These are phyloP conservation scores for Vitis rupestris DNA, from an alignment of 164 flowering plant genomes.

Conservation along the genomic window DNA sequence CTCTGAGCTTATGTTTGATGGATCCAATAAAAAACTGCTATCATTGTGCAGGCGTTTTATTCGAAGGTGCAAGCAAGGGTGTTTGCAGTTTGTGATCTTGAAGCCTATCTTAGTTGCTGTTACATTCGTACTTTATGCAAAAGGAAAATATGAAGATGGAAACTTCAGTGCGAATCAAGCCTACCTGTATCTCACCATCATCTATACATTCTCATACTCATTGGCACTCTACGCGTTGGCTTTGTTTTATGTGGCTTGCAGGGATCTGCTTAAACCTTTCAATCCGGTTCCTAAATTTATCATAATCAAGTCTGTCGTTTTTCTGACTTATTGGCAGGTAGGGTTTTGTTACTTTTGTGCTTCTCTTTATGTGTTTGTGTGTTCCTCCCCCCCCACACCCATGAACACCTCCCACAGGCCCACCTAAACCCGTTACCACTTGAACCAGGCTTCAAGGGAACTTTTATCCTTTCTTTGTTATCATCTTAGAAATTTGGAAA, in stretches of 20 bases:
- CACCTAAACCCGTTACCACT: too few relatives aligned
- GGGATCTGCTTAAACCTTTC: conserved; percentile 91
- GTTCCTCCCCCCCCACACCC: too few relatives aligned
- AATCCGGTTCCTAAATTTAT: conserved; percentile 97
- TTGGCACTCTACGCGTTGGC: conserved; percentile 91
- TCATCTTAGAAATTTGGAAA: neutral
- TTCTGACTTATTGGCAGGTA: conserved; percentile 99
- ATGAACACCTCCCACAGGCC: too few relatives aligned
- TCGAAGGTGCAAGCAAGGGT: conserved; percentile 96
- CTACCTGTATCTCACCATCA: conserved; percentile 87
- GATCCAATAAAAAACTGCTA: neutral
- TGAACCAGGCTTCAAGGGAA: too few relatives aligned
- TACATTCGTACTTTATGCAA: conserved; percentile 83
- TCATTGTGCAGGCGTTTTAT: conserved; percentile 76
- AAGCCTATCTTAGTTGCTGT: conserved; percentile 84
- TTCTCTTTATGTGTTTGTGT: neutral
- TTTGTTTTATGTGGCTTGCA: conserved; percentile 92
- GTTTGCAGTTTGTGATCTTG: conserved; percentile 94
- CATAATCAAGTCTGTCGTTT: conserved; percentile 92
- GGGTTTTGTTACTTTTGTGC: neutral
- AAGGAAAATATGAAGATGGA: conserved; percentile 93
- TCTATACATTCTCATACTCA: conserved; percentile 86
- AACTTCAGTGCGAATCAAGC: conserved; percentile 82
- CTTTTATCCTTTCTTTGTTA: neutral
- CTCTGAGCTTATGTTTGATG: neutral